Percentiles rank a stretch among this genome's conserved stretches.
These are phyloP conservation scores for Rhododendron ovatum DNA, from an alignment of 148 eudicot species.

Conservation along the genomic window DNA sequence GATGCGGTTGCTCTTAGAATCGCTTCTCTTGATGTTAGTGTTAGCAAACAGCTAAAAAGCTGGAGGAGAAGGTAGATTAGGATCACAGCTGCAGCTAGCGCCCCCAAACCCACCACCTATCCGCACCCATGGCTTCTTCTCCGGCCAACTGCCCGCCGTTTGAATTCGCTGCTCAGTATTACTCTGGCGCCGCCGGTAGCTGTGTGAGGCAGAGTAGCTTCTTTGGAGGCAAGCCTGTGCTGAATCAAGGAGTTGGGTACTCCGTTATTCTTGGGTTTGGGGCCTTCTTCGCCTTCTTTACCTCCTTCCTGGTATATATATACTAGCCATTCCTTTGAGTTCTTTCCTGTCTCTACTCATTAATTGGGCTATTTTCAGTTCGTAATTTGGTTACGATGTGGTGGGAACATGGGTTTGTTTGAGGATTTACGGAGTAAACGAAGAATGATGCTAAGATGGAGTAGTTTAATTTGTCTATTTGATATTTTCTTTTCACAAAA, in stretches of 20 bases:
- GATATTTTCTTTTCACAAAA: not conserved
- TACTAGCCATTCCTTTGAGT: not conserved
- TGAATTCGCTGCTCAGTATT: constrained; percentile 41
- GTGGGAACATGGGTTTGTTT: not conserved
- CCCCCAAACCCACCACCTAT: not conserved
- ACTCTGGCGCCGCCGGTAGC: constrained; percentile 24
- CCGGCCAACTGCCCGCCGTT: constrained; percentile 44
- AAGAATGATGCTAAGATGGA: not conserved
- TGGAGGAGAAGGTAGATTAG: not conserved
- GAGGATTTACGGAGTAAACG: not conserved
- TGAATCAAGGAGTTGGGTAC: constrained; percentile 84
- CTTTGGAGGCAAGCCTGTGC: constrained; percentile 64
- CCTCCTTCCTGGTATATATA: constrained; percentile 59
- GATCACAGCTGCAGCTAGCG: not conserved
- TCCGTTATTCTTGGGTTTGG: constrained; percentile 86
- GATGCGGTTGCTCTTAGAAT: no score
- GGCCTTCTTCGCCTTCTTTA: constrained; percentile 79
- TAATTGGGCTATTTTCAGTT: not conserved
- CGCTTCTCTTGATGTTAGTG: no score
- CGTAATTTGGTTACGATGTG: not conserved
- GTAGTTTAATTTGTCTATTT: not conserved
- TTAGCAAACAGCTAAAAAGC: not conserved
- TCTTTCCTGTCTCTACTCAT: not conserved
- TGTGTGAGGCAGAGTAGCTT: constrained; percentile 70
- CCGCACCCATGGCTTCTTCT: constrained; percentile 21